Conservation (phyloP, 1,284 basidiomycete species). For the Microbotryomycetes sp. region DNA sequence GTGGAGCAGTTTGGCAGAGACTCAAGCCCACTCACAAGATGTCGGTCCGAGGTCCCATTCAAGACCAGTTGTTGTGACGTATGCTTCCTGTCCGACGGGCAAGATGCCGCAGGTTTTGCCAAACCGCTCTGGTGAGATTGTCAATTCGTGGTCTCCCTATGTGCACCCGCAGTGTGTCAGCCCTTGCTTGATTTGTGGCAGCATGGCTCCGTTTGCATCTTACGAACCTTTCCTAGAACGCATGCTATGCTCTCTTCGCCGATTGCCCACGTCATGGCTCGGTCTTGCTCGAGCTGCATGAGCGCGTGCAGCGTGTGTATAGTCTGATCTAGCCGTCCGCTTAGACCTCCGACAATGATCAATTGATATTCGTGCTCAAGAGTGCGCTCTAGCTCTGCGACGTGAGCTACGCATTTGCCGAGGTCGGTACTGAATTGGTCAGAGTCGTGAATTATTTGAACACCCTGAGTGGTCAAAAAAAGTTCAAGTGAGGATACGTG, state of each 20-base stretch:
- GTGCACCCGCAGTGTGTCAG: too few relatives aligned
- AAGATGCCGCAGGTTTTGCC: constrained; percentile 89
- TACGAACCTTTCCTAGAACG: constrained; percentile 69
- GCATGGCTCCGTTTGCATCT: too few relatives aligned
- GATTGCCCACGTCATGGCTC: constrained; percentile 62
- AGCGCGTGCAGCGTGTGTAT: constrained; percentile 80
- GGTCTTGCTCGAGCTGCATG: constrained; percentile 61
- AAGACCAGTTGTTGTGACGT: constrained; percentile 72
- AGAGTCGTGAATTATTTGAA: constrained; percentile 57
- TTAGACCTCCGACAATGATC: constrained; percentile 77
- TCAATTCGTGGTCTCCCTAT: constrained; percentile 71
- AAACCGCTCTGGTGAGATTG: constrained; percentile 61
- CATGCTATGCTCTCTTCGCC: constrained; percentile 84
- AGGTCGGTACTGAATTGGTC: constrained; percentile 86
- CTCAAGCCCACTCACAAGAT: constrained; percentile 47
- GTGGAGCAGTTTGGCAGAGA: constrained; percentile 3
- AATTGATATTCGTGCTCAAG: constrained; percentile 52
- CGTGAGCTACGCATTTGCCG: constrained; percentile 73
- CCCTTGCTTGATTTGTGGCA: too few relatives aligned
- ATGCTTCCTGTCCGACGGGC: constrained; percentile 71
- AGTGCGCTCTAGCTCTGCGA: constrained; percentile 48
- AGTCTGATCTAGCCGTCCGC: constrained; percentile 89
- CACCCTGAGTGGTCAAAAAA: constrained; percentile 47
- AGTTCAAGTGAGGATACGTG: background rate
- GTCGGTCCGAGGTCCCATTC: constrained; percentile 65